Base-by-base conservation (phyloP, 371 early-diverging fungal species). In the Synchytrium microbalum region DNA sequence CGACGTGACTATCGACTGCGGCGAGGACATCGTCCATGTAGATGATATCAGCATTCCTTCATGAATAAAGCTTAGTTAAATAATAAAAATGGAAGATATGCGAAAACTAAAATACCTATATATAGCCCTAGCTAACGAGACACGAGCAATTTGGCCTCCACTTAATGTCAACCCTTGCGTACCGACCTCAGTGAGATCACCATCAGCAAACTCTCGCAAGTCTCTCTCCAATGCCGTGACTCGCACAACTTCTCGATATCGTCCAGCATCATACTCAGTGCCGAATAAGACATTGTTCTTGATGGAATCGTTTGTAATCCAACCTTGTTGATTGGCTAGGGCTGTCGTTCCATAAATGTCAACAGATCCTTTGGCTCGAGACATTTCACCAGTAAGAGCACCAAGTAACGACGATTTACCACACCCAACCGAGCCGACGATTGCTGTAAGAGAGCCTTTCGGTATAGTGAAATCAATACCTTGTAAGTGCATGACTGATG, bases 111-210 rank as follows among this genome's bases (percentile, higher is more conserved):
- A 51, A 51, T n/a, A n/a, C 13, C 51, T 10, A 58, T 72, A 71
- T 16, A 67, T 61, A 1, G 72, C 68, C 13, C 72, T 19, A 19
- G 72, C 72, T 13, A 72, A 29, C 19, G 55, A 32, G 55, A 72
- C 52, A 5, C 73, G 55, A 57, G 64, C 66, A 16, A 63, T 57
- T 58, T 73, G 68, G 0, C 78, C 81, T 29, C 82, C 82, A 52
- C 69, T 69, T 54, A 82, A 64, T 54, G 71, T 79, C 60, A 69
- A 68, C 19, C 76, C 76, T 1, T 73, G 84, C 72, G 92, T 93
- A 51, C 94, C 95, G 58, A 93, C 84, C 75, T 92, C 90, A 0
- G 95, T 94, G 65, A 78, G 64, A 73, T 95, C 96, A 25, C 93
- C 94, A 33, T 83, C 77, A 19, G 83, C 81, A 28, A 96, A 72